A percentile compares a stretch with the other conserved stretches of the same genome.
Evolutionary conservation across 208 protist genomes (phyloP).

Genomic region (Strigomonas culicis): DNA sequence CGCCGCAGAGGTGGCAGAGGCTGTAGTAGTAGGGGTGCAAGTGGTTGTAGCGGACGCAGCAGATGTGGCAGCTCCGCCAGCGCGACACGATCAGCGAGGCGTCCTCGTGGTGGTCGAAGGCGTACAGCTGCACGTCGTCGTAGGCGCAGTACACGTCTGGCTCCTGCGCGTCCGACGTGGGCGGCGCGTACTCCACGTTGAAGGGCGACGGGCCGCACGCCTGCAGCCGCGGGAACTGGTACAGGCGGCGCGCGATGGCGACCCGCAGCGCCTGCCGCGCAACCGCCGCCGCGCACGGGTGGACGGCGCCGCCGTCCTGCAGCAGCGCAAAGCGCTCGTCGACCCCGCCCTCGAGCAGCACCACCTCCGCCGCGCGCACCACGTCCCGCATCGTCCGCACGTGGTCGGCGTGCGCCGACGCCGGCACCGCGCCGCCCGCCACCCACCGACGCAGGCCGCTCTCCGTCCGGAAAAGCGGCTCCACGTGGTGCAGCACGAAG

Average conservation of each 20-base stretch:
- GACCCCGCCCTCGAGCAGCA: conserved; percentile 31
- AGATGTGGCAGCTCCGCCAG: conserved; percentile 80
- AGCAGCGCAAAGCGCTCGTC: conserved; percentile 22
- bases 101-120: conserved; percentile 33
- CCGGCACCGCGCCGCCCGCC: not conserved
- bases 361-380: conserved; percentile 37
- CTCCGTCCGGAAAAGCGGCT: not conserved
- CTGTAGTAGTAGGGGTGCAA: conserved; percentile 97
- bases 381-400: conserved; percentile 23
- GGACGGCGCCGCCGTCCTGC: not conserved
- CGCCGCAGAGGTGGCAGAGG: conserved; percentile 94
- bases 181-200: conserved; percentile 37
- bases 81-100: conserved; percentile 40
- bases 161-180: conserved; percentile 56
- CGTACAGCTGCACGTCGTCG: conserved; percentile 73
- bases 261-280: conserved; percentile 57
- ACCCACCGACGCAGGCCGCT: conserved; percentile 14
- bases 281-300: conserved; percentile 1
- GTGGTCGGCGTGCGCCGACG: not conserved
- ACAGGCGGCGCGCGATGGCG: conserved; percentile 68
- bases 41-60: conserved; percentile 77
- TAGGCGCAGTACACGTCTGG: conserved; percentile 69
- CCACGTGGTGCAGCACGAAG: not conserved
- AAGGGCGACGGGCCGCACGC: conserved; percentile 49
- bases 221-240: conserved; percentile 27